Evolutionary conservation across 345 rosid genomes (phyloP).

Genomic region (Cardiospermum halicacabum): DNA sequence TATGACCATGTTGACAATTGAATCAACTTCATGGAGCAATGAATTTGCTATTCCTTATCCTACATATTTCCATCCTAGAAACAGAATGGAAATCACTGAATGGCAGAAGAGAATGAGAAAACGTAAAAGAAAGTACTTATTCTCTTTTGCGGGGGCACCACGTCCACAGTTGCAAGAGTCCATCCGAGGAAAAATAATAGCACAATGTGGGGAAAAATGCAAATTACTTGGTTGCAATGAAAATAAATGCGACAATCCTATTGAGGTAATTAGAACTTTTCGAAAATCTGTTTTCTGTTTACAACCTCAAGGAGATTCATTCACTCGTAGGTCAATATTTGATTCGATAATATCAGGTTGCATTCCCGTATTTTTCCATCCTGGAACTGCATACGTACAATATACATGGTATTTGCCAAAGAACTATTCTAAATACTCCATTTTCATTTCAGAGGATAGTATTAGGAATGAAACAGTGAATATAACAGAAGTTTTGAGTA

Average conservation of each 20-base stretch:
- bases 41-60: conserved; percentile 62
- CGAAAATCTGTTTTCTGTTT: conserved; percentile 42
- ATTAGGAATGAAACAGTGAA: conserved; percentile 18
- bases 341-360: conserved; percentile 59
- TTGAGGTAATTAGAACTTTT: conserved; percentile 36
- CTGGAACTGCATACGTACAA: conserved; percentile 41
- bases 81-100: conserved; percentile 16
- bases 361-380: conserved; percentile 63
- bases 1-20: conserved; percentile 50
- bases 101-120: conserved; percentile 44
- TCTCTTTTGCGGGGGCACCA: conserved; percentile 55
- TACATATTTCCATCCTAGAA: conserved; percentile 53
- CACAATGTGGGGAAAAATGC: conserved; percentile 37
- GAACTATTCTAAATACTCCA: conserved; percentile 32
- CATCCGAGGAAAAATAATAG: conserved; percentile 35
- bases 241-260: conserved; percentile 36
- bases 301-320: conserved; percentile 62
- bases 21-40: conserved; percentile 37
- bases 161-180: conserved; percentile 27
- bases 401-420: conserved; percentile 51
- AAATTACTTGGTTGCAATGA: conserved; percentile 35
- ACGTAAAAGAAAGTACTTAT: conserved; percentile 24
- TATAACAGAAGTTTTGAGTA: conserved; percentile 24
- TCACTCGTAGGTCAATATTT: conserved; percentile 51
- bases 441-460: conserved; percentile 34